phyloP scores from a whole-genome alignment of 75 land plant species.

The Selaginella moellendorffii region DNA sequence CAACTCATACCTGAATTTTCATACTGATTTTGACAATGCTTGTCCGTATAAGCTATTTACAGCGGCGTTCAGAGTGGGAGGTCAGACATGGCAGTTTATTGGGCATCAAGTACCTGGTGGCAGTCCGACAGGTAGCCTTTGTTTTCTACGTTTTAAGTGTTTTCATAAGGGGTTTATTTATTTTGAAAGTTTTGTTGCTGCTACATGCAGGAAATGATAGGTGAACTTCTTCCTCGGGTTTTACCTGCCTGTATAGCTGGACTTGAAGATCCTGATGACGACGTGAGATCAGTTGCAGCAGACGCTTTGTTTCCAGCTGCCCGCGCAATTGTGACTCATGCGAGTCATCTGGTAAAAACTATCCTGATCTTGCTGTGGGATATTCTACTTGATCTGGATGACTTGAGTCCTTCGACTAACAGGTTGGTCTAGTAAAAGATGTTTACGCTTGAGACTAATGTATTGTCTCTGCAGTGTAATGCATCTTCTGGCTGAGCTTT shows the following conservation, averaged over 20 bases:
- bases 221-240: slow-evolving; percentile 52
- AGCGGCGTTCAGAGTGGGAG: slow-evolving; percentile 96
- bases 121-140: slow-evolving; percentile 63
- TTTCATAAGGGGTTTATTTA: too few species aligned
- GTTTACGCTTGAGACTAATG: neutral
- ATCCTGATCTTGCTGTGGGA: slow-evolving; percentile 95
- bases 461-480: slow-evolving; percentile 61
- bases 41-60: slow-evolving; percentile 19
- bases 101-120: slow-evolving; percentile 93
- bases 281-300: slow-evolving; percentile 98
- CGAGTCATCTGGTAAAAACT: slow-evolving; percentile 39
- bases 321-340: slow-evolving; percentile 44
- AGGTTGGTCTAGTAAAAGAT: slow-evolving; percentile 31
- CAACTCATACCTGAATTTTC: slow-evolving; percentile 1
- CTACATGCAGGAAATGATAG: slow-evolving; percentile 64
- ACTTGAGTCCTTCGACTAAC: slow-evolving; percentile 96
- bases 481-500: slow-evolving; percentile 91
- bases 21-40: neutral
- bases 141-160: neutral
- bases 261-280: slow-evolving; percentile 94
- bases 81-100: slow-evolving; percentile 94
- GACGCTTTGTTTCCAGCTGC: slow-evolving; percentile 93
- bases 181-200: neutral
- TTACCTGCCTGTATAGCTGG: slow-evolving; percentile 93
- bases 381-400: slow-evolving; percentile 94